A percentile compares a stretch with the other conserved stretches of the same genome.
Conservation (phyloP, 169 alveolate species). For the Babesia sp. region DNA sequence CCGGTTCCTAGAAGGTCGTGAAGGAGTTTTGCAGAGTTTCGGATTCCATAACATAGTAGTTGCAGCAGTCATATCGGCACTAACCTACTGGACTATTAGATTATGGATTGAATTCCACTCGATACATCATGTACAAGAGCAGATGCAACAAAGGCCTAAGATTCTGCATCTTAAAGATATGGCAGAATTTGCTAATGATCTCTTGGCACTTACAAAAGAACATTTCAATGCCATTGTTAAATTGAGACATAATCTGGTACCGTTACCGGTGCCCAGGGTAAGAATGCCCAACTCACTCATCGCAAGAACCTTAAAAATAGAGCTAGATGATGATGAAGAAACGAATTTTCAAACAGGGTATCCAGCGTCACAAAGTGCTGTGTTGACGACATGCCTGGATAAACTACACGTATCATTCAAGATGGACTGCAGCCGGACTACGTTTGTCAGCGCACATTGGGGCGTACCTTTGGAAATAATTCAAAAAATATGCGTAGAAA, state of each 20-base stretch:
- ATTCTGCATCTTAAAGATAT: slow-evolving; percentile 46
- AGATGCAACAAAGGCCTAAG: slow-evolving; percentile 20
- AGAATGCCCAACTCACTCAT: slow-evolving; percentile 54
- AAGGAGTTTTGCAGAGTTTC: slow-evolving; percentile 40
- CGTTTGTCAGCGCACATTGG: slow-evolving; percentile 70
- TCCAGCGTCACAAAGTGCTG: not conserved
- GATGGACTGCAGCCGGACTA: slow-evolving; percentile 54
- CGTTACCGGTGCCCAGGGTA: slow-evolving; percentile 51
- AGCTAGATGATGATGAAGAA: not conserved
- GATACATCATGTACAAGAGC: slow-evolving; percentile 3
- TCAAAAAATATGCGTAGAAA: slow-evolving; percentile 28
- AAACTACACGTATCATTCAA: slow-evolving; percentile 20
- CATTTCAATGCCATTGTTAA: slow-evolving; percentile 51
- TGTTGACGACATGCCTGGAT: slow-evolving; percentile 3
- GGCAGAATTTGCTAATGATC: slow-evolving; percentile 54
- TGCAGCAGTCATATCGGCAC: slow-evolving; percentile 10
- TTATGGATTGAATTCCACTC: slow-evolving; percentile 39
- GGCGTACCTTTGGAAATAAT: slow-evolving; percentile 53
- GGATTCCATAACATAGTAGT: slow-evolving; percentile 40
- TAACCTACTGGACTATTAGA: slow-evolving; percentile 24
- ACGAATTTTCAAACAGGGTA: not conserved
- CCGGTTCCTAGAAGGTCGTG: slow-evolving; percentile 47
- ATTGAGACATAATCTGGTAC: slow-evolving; percentile 1
- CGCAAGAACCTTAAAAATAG: slow-evolving; percentile 24
- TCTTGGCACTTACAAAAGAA: slow-evolving; percentile 19